Percentiles rank a stretch among this genome's conserved stretches.
phyloP scores from a whole-genome alignment of 1,284 basidiomycete genomes.

The Xanthoconium separans region DNA sequence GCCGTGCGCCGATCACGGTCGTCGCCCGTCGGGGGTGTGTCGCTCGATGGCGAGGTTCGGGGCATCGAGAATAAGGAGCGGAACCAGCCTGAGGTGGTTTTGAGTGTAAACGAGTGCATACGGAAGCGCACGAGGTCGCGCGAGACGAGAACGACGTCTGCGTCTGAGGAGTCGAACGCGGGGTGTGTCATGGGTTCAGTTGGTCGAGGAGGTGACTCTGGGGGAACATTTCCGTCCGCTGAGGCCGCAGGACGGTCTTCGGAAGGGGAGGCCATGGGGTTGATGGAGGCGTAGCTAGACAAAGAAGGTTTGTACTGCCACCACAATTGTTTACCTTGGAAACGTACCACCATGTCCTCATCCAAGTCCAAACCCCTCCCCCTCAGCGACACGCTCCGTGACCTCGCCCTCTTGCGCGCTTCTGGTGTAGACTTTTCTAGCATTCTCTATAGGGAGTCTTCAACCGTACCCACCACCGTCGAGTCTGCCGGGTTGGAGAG shows the following conservation, averaged over 20 bases:
- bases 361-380: conserved; percentile 53
- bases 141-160: conserved; percentile 48
- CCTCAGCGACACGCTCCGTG: conserved; percentile 61
- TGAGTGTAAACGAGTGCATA: conserved; percentile 54
- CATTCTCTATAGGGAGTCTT: conserved; percentile 33
- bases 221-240: background rate
- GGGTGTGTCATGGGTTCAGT: conserved; percentile 38
- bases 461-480: conserved; percentile 7
- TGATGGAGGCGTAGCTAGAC: no score
- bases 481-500: conserved; percentile 30
- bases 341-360: conserved; percentile 28
- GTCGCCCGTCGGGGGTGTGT: background rate
- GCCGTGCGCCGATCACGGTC: conserved; percentile 37
- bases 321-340: background rate
- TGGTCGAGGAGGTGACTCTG: background rate
- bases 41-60: conserved; percentile 25
- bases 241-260: conserved; percentile 12
- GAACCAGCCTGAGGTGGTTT: conserved; percentile 59
- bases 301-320: background rate
- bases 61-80: conserved; percentile 59
- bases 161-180: conserved; percentile 46
- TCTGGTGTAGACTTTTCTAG: conserved; percentile 54
- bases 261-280: conserved; percentile 14
- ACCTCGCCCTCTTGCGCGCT: conserved; percentile 67
- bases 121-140: conserved; percentile 50